Conservation (phyloP, 352 stramenopile genomes). For the Phytophthora vignae region DNA sequence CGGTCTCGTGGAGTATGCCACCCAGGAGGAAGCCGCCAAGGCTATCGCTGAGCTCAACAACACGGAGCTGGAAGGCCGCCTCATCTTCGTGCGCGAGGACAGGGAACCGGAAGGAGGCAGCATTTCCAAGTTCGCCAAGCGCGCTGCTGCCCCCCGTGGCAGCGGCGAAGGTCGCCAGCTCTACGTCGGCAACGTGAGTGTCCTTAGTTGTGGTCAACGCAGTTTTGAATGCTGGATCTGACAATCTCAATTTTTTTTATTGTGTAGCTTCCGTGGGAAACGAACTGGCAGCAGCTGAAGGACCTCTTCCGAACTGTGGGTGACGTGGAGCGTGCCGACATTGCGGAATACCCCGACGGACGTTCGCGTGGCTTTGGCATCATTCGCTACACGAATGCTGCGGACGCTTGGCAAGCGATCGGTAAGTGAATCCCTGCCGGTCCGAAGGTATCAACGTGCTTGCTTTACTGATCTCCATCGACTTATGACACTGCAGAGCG, state of each 20-base stretch:
- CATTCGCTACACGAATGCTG: constrained; percentile 64
- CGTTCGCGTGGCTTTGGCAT: constrained; percentile 76
- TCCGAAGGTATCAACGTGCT: background rate
- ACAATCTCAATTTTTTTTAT: constrained; percentile 7
- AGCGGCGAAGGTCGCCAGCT: constrained; percentile 53
- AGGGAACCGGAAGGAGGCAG: constrained; percentile 74
- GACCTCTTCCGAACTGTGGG: constrained; percentile 71
- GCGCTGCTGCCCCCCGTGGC: constrained; percentile 25
- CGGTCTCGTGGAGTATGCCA: constrained; percentile 77
- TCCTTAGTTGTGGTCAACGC: background rate
- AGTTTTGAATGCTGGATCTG: background rate
- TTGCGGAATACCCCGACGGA: constrained; percentile 64
- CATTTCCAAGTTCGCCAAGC: constrained; percentile 75
- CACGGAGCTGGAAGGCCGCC: constrained; percentile 92
- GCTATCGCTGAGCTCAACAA: constrained; percentile 94
- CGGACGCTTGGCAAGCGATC: constrained; percentile 67
- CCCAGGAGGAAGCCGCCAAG: constrained; percentile 74
- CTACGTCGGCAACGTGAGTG: constrained; percentile 82
- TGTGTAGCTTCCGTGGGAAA: constrained; percentile 70
- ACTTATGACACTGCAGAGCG: constrained; percentile 41
- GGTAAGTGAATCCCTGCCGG: constrained; percentile 40
- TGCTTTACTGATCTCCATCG: background rate
- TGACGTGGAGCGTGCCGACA: constrained; percentile 74
- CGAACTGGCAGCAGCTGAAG: constrained; percentile 75
- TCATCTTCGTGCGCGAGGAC: constrained; percentile 91